Evolutionary conservation across 129 eudicot genomes (phyloP), one percentile per base, ranked within the genome.

Genomic region (Lactuca sativa): DNA sequence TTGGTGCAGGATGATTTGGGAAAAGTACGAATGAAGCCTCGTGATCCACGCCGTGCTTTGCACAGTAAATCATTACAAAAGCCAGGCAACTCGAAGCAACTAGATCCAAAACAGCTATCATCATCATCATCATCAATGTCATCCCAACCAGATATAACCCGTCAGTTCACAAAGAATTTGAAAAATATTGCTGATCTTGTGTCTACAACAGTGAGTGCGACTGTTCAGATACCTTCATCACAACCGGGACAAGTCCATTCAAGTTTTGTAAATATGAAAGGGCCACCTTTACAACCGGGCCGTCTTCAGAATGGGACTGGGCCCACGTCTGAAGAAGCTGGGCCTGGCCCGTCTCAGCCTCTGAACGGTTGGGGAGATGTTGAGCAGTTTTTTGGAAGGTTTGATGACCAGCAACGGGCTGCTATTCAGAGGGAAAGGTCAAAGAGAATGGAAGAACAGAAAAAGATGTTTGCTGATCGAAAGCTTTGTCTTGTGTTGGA

Each of bases 401-500:
- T 72, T 82, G 97, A 90, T 82, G 93, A 87, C 64, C 83, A 87
- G 74, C 97, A 95, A 63, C 86, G 84, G 72, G 99, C 97, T 73
- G 96, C 95, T 72, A 90, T 95, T 72, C 99, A 95, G 82, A 82
- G 79, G 73, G 99, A 95, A 74, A 83, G 99, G 78, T 62, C 87
- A 36, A 87, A 93, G 78, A 87, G 99, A 84, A 78, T 95, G 80
- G 96, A 87, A 57, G 95, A 95, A 69, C 99, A 95, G 81, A 90
- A 86, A 62, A 90, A 95, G 69, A 90, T 95, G 97, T 95, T 95
- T 84, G 72, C 89, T 73, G 81, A 78, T 7, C 83, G 77, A 48
- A 95, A 95, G 81, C 83, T 95, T 33, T 90, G 99, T 43, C 99
- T 95, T 48, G 99, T 95, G 78, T 79, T 95, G 74, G 99, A 95